Percentiles rank a stretch among this genome's conserved stretches.
phyloP scores from a whole-genome alignment of 371 early-diverging fungal species.

The Mortierella sp. region DNA sequence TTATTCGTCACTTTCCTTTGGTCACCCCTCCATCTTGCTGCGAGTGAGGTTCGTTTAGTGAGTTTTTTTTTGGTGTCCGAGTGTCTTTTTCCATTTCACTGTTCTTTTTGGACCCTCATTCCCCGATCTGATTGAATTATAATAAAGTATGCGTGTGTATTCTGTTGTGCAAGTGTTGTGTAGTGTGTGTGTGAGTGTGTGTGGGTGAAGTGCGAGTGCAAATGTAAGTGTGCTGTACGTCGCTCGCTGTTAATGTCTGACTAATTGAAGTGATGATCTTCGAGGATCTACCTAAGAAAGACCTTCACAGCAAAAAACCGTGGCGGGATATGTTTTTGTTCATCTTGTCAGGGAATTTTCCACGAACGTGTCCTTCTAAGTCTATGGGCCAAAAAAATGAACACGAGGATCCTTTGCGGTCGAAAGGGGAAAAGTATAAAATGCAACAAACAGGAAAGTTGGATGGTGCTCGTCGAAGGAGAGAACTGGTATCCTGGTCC shows the following conservation, averaged over 20 bases:
- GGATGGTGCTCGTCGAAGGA: not conserved
- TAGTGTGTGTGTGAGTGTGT: not conserved
- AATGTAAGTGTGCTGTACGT: too few relatives aligned
- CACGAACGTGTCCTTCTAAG: not conserved
- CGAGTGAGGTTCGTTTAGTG: not conserved
- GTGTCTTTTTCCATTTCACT: not conserved
- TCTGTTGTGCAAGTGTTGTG: not conserved
- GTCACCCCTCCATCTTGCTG: not conserved
- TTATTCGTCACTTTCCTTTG: not conserved
- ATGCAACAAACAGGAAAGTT: not conserved
- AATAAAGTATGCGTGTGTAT: too few relatives aligned
- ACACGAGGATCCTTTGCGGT: not conserved
- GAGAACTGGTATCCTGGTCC: not conserved
- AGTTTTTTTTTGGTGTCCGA: not conserved
- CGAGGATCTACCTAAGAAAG: not conserved
- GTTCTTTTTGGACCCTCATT: not conserved
- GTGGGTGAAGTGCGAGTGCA: not conserved
- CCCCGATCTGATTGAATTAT: not conserved
- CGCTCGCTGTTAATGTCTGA: not conserved
- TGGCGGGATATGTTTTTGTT: too few relatives aligned
- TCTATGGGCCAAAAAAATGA: not conserved
- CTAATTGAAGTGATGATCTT: not conserved
- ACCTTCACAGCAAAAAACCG: too few relatives aligned
- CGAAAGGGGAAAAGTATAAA: not conserved
- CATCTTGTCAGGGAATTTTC: too few relatives aligned